Percentiles rank a stretch among this genome's conserved stretches.
phyloP scores from a whole-genome alignment of 257 asterid genomes.

The Agastache rugosa region DNA sequence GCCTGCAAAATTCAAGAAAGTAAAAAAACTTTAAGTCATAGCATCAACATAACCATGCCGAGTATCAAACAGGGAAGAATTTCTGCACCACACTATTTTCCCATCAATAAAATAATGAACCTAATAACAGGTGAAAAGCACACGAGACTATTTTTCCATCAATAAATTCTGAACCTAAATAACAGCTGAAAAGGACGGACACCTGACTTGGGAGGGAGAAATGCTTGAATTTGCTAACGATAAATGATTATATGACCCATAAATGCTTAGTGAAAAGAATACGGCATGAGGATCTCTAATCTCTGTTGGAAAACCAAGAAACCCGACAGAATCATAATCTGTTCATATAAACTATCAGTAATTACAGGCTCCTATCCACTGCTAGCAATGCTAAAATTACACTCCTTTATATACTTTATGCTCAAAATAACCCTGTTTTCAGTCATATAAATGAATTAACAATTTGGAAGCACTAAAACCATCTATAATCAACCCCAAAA shows the following conservation, averaged over 20 bases:
- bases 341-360: background rate
- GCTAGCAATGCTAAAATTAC: background rate
- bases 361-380: background rate
- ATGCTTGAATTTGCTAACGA: background rate
- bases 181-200: background rate
- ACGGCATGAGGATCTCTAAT: background rate
- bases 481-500: background rate
- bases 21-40: constrained; percentile 6
- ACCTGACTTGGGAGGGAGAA: background rate
- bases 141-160: background rate
- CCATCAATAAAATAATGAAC: background rate
- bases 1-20: constrained; percentile 38
- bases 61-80: background rate
- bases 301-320: background rate
- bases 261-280: background rate
- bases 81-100: background rate
- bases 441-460: background rate
- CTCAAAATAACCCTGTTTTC: background rate
- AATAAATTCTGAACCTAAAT: background rate
- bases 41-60: constrained; percentile 5
- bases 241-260: background rate
- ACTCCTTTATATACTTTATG: background rate
- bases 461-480: constrained; percentile 3
- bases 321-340: background rate
- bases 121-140: background rate